Evolutionary conservation across 768 basidiomycete genomes (phyloP).

Genomic region (Cubamyces lactineus): DNA sequence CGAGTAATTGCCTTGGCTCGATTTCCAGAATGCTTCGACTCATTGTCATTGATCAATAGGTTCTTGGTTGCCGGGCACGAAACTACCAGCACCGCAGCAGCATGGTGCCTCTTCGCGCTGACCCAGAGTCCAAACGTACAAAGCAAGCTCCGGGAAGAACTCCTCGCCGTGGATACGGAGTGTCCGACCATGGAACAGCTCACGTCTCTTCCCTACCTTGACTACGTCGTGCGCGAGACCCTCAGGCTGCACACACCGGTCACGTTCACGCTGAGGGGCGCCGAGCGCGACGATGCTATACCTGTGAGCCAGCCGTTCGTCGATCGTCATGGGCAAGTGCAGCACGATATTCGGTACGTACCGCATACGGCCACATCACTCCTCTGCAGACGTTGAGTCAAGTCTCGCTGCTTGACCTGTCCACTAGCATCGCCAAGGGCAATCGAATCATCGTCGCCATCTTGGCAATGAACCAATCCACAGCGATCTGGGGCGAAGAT

Average conservation of each 20-base stretch:
- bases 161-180: slow-evolving; percentile 45
- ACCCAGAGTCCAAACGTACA: slow-evolving; percentile 41
- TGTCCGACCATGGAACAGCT: slow-evolving; percentile 69
- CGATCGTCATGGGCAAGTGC: slow-evolving; percentile 15
- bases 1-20: not conserved
- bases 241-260: slow-evolving; percentile 59
- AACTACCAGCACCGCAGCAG: slow-evolving; percentile 40
- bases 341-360: slow-evolving; percentile 28
- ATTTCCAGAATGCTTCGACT: not conserved
- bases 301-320: slow-evolving; percentile 44
- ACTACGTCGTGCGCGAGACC: slow-evolving; percentile 60
- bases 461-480: slow-evolving; percentile 51
- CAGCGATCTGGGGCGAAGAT: slow-evolving; percentile 64
- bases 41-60: not conserved
- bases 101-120: slow-evolving; percentile 42
- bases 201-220: slow-evolving; percentile 65
- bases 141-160: slow-evolving; percentile 42
- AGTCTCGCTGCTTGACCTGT: not conserved
- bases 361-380: slow-evolving; percentile 25
- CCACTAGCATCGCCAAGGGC: slow-evolving; percentile 29
- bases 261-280: slow-evolving; percentile 50
- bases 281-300: slow-evolving; percentile 47
- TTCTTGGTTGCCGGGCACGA: slow-evolving; percentile 43
- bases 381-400: not conserved
- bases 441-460: slow-evolving; percentile 52